Evolutionary conservation across 2,329 filamentous ascomycete species (phyloP), one percentile per base, ranked within the genome.

Genomic region (Ilyonectria mors-panacis): DNA sequence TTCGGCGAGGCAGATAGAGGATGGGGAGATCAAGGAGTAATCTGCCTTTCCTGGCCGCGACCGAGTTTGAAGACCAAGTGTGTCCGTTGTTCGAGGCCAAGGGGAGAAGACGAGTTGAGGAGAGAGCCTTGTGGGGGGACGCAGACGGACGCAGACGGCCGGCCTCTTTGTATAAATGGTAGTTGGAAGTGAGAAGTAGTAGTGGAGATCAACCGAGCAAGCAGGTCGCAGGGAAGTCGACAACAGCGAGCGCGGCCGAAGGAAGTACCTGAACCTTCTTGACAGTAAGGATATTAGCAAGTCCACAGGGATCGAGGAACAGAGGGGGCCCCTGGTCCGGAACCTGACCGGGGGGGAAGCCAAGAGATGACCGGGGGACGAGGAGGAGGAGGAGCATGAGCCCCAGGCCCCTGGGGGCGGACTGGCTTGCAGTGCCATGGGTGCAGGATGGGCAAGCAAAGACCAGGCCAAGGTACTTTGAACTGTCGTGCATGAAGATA

Each of bases 401-500:
- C 65, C 67, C 72, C 67, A 70, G 68, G 72, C 60, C 15, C 39
- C 37, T 39, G 17, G 39, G 39, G n/a, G 39, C 15, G 15, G 15
- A n/a, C 15, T n/a, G 39, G 56, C 64, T 59, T 66, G 65, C 63
- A 70, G 66, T 69, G 70, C 60, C 70, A 71, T 56, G 48, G 63
- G 56, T 53, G 48, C 35, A 70, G 63, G 26, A 64, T 66, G 65
- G 68, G 65, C 63, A 70, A 60, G 68, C 53, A 28, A 59, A 61
- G 60, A 58, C 50, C 63, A 54, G 69, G 66, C 42, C 56, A 63
- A 70, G 70, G 62, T 69, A 69, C 63, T 68, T 63, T 26, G 63
- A 74, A 66, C 72, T 78, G 70, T 77, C 69, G 69, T 76, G 76
- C 77, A 77, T 78, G 70, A 70, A 71, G 68, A 76, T 78, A 78